Evolutionary conservation across 2,329 filamentous ascomycete genomes (phyloP), one percentile per base, ranked within the genome.

Genomic region (Chaetoscypha palmicola): DNA sequence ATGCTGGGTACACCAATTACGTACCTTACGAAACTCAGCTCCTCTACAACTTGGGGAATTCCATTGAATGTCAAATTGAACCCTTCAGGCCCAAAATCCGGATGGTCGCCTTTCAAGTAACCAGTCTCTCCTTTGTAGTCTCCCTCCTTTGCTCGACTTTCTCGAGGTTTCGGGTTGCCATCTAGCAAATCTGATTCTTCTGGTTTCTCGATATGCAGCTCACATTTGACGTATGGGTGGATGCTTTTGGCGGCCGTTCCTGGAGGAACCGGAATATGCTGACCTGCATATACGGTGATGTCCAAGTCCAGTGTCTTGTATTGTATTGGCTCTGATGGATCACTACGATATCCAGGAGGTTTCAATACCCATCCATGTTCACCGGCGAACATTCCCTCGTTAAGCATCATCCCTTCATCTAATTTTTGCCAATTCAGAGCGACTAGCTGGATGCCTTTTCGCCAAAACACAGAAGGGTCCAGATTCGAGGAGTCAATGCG

Each of bases 351-450:
- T 12, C 83, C 83, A 23, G 73, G 62, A 0, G 90, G 89, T 65
- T 96, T 96, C 49, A 92, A 71, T 2, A 90, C 79, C 86, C 87
- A 96, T 31, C 91, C 90, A 32, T 77, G 69, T 39, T 86, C 83
- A 8, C 80, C 85, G 1, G 79, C 76, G 64, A 95, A 95, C 87
- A 94, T 92, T 55, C 79, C 90, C 59, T 92, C 82, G 60, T 96
- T 96, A 11, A 95, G 74, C 91, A 96, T 96, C 82, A 94, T 94
- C 23, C 87, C 89, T 55, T 87, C 83, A 58, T 96, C 89, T 64
- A 85, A 81, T 49, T 81, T 83, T 64, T 97, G 90, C 87, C 90
- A 97, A 66, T 96, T 96, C 48, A 97, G 70, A 0, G 90, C 90
- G 1, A 94, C 88, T 55, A 96, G 83, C 64, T 96, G 90, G 2